Base-by-base conservation (phyloP, 2,329 filamentous ascomycete species). In the Arthroderma uncinatum region DNA sequence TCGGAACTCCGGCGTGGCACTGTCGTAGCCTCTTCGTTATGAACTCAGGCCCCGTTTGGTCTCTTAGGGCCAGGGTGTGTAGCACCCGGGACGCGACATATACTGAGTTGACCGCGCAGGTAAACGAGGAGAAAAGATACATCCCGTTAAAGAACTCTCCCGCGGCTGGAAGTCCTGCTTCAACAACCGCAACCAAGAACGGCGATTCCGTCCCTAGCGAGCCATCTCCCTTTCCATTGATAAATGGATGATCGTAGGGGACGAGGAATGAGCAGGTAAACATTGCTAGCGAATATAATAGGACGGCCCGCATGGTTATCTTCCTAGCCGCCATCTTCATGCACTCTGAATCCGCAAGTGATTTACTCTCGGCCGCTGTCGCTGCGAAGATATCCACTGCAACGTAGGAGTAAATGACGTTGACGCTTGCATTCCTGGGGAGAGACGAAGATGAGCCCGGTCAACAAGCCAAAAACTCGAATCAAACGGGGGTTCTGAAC, bases 271-370 rank as follows among this genome's bases (percentile, higher is more conserved):
- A 72, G 12, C 70, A 72, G 3, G 70, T 68, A 58, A 76, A 71
- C n/a, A 71, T 71, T 8, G 68, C 67, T 14, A 76, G 66, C 16
- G 70, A 61, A 59, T 76, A 76, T 1, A 76, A 66, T 9, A 73
- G 63, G 14, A 75, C 69, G 47, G 76, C 71, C 25, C 74, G 70
- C 21, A 76, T 63, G 4, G 68, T 68, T 53, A 74, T 70, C 62
- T 76, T 76, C 42, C 74, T 66, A 4, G 70, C 74, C 1, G 73
- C 73, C 42, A 76, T 68, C 59, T 76, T 76, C 64, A 77, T 71
- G 1, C 71, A 73, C 59, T 76, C 71, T 23, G 72, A 68, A 25
- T 66, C 69, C 36, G 69, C 68, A 2, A 74, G 67, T 52, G 71
- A 66, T 56, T 68, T 70, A 61, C 71, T 75, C 61, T 76, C 74